Conservation (phyloP, 1,284 basidiomycete genomes). For the Agaricales sp. region DNA sequence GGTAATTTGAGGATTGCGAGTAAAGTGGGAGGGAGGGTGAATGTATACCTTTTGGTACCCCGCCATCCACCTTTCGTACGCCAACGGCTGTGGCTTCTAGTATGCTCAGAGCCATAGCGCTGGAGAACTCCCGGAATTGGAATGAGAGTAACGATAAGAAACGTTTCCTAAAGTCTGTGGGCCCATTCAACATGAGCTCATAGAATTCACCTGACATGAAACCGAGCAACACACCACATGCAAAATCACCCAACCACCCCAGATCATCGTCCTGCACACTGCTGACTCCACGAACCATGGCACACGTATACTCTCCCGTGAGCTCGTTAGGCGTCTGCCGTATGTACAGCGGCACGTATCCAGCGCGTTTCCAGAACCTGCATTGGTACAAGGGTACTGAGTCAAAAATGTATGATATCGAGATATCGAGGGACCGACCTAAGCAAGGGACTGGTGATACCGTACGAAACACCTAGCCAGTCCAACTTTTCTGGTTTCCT, state of each 20-base stretch:
- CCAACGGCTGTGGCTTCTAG: conserved; percentile 77
- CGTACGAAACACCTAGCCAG: conserved; percentile 96
- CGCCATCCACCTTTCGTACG: conserved; percentile 38
- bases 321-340: conserved; percentile 92
- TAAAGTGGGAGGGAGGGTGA: too few species aligned
- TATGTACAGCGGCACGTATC: conserved; percentile 87
- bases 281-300: conserved; percentile 82
- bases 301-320: conserved; percentile 94
- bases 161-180: conserved; percentile 85
- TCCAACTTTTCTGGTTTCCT: conserved; percentile 87
- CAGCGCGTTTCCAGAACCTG: conserved; percentile 93
- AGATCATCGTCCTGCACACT: conserved; percentile 51
- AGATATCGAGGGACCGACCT: conserved; percentile 29
- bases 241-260: conserved; percentile 86
- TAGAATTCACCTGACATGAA: background rate
- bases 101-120: conserved; percentile 79
- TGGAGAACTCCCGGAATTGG: conserved; percentile 90
- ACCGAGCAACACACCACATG: conserved; percentile 54
- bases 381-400: background rate
- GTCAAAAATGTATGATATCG: conserved; percentile 1
- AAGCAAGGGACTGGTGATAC: conserved; percentile 82
- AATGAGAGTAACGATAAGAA: conserved; percentile 88
- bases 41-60: conserved; percentile 28
- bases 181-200: background rate
- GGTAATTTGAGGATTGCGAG: conserved; percentile 1